These are phyloP conservation scores for Fistulinella prunicolor DNA, from an alignment of 768 basidiomycete genomes.

Conservation along the genomic window DNA sequence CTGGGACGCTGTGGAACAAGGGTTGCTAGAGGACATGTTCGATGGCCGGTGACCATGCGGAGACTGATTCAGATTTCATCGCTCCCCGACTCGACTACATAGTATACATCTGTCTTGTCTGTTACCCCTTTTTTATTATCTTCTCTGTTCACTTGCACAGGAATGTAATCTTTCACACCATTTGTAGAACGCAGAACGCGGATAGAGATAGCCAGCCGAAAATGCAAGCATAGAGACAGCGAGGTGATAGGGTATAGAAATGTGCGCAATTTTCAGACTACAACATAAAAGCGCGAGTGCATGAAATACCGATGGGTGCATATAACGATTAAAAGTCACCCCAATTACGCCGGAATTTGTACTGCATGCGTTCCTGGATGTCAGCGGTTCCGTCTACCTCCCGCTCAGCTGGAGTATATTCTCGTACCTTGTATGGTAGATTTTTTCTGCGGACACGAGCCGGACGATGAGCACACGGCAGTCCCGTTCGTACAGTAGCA, in stretches of 20 bases:
- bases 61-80: neutral
- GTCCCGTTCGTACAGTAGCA: neutral
- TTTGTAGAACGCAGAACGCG: neutral
- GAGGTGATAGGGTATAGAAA: constrained; percentile 27
- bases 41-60: constrained; percentile 54
- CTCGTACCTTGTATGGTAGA: constrained; percentile 80
- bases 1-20: constrained; percentile 84
- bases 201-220: constrained; percentile 2
- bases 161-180: constrained; percentile 5
- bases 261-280: constrained; percentile 20
- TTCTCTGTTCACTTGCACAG: constrained; percentile 4
- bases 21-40: constrained; percentile 86
- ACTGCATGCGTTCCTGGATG: constrained; percentile 64
- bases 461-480: constrained; percentile 1
- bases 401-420: constrained; percentile 2
- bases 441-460: constrained; percentile 52
- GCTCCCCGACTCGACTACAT: too few species aligned
- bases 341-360: constrained; percentile 87
- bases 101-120: neutral
- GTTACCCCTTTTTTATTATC: neutral
- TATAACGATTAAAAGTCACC: constrained; percentile 64
- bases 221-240: constrained; percentile 3
- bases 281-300: constrained; percentile 1
- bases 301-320: constrained; percentile 9
- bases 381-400: constrained; percentile 42